phyloP scores from a whole-genome alignment of 176 grass and related monocot genomes.

The Bothriochloa decipiens region DNA sequence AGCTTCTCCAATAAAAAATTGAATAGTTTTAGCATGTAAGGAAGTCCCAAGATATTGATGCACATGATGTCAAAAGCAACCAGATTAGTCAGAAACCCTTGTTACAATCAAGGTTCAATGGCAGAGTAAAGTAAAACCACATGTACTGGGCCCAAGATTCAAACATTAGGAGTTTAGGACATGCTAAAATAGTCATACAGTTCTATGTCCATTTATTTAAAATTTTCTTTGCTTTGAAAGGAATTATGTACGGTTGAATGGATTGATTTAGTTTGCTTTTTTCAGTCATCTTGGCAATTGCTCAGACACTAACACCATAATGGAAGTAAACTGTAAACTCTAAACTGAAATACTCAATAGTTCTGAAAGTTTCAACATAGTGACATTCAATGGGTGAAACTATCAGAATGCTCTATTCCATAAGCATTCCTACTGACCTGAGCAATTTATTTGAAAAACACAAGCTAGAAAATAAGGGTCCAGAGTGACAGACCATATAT shows the following conservation, averaged over 20 bases:
- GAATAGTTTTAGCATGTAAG: background rate
- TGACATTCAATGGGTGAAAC: background rate
- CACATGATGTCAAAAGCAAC: conserved; percentile 1
- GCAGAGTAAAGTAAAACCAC: conserved; percentile 15
- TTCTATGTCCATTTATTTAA: conserved; percentile 32
- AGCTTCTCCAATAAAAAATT: conserved; percentile 16
- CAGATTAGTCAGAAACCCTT: conserved; percentile 5
- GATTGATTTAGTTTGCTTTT: conserved; percentile 28
- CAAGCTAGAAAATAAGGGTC: conserved; percentile 19
- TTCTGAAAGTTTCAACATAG: conserved; percentile 4
- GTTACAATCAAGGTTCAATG: background rate
- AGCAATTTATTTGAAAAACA: conserved; percentile 25
- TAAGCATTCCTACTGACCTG: conserved; percentile 4
- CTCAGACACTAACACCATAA: conserved; percentile 3
- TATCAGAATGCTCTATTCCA: conserved; percentile 1
- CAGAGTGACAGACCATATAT: background rate
- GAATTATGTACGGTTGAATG: background rate
- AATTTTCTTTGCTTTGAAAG: background rate
- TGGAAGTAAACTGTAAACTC: background rate
- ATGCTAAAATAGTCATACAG: conserved; percentile 14
- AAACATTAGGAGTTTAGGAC: conserved; percentile 21
- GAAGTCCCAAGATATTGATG: conserved; percentile 1
- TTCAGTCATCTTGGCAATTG: conserved; percentile 6
- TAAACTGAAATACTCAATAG: conserved; percentile 23
- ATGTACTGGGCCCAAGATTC: conserved; percentile 3